A percentile compares a stretch with the other conserved stretches of the same genome.
phyloP scores from a whole-genome alignment of 495 filamentous ascomycete genomes.

The Hypoxylon rickii region DNA sequence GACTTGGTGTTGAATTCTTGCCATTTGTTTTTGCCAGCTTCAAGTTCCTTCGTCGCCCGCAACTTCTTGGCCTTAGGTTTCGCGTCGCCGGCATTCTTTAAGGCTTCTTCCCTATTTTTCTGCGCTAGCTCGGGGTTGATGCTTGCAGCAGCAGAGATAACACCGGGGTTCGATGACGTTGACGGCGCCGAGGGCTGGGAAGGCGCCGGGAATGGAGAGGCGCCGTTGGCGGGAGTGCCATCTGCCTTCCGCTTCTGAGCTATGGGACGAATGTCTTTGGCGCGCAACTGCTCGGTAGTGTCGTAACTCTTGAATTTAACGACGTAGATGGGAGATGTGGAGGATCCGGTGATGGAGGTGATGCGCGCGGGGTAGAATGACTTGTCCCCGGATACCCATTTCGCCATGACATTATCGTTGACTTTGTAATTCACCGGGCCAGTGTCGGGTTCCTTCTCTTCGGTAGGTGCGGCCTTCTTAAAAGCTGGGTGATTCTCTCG shows the following conservation, averaged over 20 bases:
- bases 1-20: slow-evolving; percentile 85
- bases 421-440: slow-evolving; percentile 69
- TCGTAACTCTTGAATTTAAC: slow-evolving; percentile 93
- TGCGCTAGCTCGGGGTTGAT: slow-evolving; percentile 80
- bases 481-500: slow-evolving; percentile 73
- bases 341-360: slow-evolving; percentile 89
- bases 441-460: slow-evolving; percentile 50
- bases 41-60: slow-evolving; percentile 86
- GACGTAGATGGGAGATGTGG: slow-evolving; percentile 83
- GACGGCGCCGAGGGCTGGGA: slow-evolving; percentile 43
- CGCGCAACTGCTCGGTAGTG: slow-evolving; percentile 80
- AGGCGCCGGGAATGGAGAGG: slow-evolving; percentile 47
- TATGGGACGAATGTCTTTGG: slow-evolving; percentile 83
- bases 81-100: slow-evolving; percentile 38
- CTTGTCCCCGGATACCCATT: slow-evolving; percentile 88
- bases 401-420: slow-evolving; percentile 87
- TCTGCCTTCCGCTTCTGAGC: slow-evolving; percentile 92
- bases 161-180: slow-evolving; percentile 64
- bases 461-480: slow-evolving; percentile 57
- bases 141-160: slow-evolving; percentile 78
- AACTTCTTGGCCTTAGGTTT: slow-evolving; percentile 69
- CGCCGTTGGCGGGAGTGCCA: slow-evolving; percentile 63
- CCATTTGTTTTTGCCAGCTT: slow-evolving; percentile 92
- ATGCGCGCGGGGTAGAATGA: slow-evolving; percentile 91
- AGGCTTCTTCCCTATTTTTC: slow-evolving; percentile 58